phyloP scores from a whole-genome alignment of 768 basidiomycete genomes.

The Lactarius psammicola region DNA sequence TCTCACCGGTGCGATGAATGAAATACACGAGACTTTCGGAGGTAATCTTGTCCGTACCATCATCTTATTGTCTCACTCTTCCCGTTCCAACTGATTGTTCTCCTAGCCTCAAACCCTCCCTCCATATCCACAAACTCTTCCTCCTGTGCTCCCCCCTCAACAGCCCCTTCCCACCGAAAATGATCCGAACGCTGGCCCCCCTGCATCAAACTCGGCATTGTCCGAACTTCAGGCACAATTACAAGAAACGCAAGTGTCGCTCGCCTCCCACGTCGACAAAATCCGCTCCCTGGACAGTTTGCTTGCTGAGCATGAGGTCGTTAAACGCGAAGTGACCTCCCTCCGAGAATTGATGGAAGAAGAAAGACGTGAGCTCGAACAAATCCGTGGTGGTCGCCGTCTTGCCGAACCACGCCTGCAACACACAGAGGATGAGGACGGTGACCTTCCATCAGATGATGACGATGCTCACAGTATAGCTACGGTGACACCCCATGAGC shows the following conservation, averaged over 20 bases:
- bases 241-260: constrained; percentile 74
- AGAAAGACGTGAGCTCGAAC: constrained; percentile 51
- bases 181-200: constrained; percentile 23
- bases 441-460: constrained; percentile 36
- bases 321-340: constrained; percentile 72
- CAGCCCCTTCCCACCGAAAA: constrained; percentile 33
- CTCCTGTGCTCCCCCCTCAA: constrained; percentile 50
- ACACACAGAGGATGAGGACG: constrained; percentile 29
- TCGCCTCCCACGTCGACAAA: constrained; percentile 77
- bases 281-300: constrained; percentile 80
- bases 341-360: constrained; percentile 73
- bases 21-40: constrained; percentile 90
- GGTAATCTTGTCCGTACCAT: constrained; percentile 65
- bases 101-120: constrained; percentile 58
- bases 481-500: constrained; percentile 67
- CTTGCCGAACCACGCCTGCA: constrained; percentile 23
- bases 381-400: constrained; percentile 32
- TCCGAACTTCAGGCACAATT: constrained; percentile 79
- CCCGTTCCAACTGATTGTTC: background rate
- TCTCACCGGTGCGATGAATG: constrained; percentile 74
- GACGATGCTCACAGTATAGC: constrained; percentile 69
- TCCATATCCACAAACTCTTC: constrained; percentile 62
- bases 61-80: background rate
- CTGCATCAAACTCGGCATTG: constrained; percentile 40
- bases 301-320: constrained; percentile 78